Conservation (phyloP, 768 basidiomycete species). For the Tricholoma sp. region DNA sequence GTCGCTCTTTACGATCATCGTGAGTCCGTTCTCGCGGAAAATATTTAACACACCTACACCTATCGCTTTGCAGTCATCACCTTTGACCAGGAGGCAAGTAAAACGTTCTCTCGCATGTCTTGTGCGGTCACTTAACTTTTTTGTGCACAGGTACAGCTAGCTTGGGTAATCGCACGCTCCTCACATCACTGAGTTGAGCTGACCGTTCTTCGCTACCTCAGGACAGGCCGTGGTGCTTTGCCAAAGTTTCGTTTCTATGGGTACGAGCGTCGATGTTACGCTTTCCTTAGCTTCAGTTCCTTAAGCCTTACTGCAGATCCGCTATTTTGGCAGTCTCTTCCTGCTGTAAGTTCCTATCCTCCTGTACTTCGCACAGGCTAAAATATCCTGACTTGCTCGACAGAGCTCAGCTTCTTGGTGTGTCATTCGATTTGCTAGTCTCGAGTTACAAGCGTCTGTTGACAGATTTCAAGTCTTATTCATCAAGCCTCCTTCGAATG, state of each 20-base stretch:
- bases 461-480: slow-evolving; percentile 6
- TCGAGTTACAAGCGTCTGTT: neutral
- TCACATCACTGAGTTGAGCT: neutral
- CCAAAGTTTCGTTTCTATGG: slow-evolving; percentile 20
- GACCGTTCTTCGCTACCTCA: slow-evolving; percentile 1
- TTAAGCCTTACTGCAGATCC: slow-evolving; percentile 16
- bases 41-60: neutral
- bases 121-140: neutral
- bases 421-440: neutral
- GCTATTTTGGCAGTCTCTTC: slow-evolving; percentile 22
- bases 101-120: too few relatives aligned
- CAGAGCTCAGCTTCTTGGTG: slow-evolving; percentile 10
- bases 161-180: slow-evolving; percentile 17
- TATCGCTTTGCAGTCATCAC: slow-evolving; percentile 18
- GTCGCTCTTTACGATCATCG: slow-evolving; percentile 21
- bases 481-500: slow-evolving; percentile 9
- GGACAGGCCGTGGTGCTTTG: slow-evolving; percentile 18
- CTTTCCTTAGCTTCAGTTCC: neutral
- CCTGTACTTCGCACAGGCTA: neutral
- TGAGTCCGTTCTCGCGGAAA: slow-evolving; percentile 6
- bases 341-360: slow-evolving; percentile 15
- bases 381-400: neutral
- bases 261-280: slow-evolving; percentile 7
- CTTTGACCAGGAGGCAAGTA: slow-evolving; percentile 21
- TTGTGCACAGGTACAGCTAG: slow-evolving; percentile 18